These are phyloP conservation scores for Tetradesmus obliquus DNA, from an alignment of 139 green algal species.

Conservation along the genomic window DNA sequence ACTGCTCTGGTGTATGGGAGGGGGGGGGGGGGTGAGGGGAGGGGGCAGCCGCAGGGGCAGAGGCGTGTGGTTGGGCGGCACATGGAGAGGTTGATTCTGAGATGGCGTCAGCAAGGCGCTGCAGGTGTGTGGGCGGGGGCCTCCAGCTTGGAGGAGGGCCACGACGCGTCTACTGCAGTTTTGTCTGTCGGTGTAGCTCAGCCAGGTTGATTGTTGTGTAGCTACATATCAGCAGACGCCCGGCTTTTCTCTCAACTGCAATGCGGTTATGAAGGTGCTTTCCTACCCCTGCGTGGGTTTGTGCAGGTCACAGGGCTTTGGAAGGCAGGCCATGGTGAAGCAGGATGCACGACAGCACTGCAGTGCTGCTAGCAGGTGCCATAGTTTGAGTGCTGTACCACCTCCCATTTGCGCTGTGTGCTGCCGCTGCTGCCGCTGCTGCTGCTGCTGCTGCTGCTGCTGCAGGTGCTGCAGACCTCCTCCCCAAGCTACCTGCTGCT, in stretches of 20 bases:
- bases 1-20: not conserved
- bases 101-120: not conserved
- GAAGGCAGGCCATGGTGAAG: too few species aligned
- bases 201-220: not conserved
- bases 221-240: too few species aligned
- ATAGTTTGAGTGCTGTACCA: too few species aligned
- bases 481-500: constrained; percentile 93
- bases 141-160: too few species aligned
- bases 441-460: not conserved
- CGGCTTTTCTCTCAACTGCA: too few species aligned
- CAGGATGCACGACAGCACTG: too few species aligned
- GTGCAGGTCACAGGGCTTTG: too few species aligned
- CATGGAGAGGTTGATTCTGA: too few species aligned
- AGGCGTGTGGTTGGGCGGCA: not conserved
- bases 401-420: not conserved
- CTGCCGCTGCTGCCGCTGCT: not conserved
- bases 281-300: not conserved
- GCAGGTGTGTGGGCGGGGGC: not conserved
- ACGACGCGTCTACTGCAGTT: not conserved
- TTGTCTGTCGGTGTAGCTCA: not conserved
- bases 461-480: constrained; percentile 61
- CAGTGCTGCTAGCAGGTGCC: too few species aligned
- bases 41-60: not conserved
- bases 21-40: not conserved
- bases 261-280: too few species aligned